A percentile compares a stretch with the other conserved stretches of the same genome.
Evolutionary conservation across 495 filamentous ascomycete species (phyloP).

Genomic region (Annulohypoxylon maeteangense): DNA sequence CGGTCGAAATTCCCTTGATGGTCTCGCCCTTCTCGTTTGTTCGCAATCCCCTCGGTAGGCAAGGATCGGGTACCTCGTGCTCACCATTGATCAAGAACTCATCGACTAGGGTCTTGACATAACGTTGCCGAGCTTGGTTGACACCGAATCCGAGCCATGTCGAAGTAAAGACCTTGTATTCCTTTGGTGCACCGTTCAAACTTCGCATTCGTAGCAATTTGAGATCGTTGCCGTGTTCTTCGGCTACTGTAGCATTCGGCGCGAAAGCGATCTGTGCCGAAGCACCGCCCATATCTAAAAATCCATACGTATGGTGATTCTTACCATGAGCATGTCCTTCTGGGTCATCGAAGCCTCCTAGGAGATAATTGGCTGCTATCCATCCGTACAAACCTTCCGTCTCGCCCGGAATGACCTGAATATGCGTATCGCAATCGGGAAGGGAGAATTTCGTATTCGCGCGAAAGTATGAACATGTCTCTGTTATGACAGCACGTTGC

Average conservation of each 20-base stretch:
- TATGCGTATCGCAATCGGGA: slow-evolving; percentile 88
- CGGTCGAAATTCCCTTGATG: slow-evolving; percentile 44
- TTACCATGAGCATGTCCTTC: slow-evolving; percentile 78
- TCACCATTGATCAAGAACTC: slow-evolving; percentile 62
- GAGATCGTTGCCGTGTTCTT: slow-evolving; percentile 90
- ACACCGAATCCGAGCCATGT: slow-evolving; percentile 98
- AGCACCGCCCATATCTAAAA: slow-evolving; percentile 97
- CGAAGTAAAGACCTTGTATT: slow-evolving; percentile 91
- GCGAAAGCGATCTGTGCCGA: slow-evolving; percentile 98
- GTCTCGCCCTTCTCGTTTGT: slow-evolving; percentile 71
- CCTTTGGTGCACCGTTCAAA: slow-evolving; percentile 76
- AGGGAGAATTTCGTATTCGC: slow-evolving; percentile 83
- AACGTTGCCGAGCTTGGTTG: slow-evolving; percentile 86
- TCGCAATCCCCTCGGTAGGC: slow-evolving; percentile 80
- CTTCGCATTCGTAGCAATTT: slow-evolving; percentile 86
- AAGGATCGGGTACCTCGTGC: slow-evolving; percentile 87
- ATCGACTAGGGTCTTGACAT: slow-evolving; percentile 75
- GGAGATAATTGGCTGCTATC: slow-evolving; percentile 96
- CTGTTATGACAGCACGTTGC: slow-evolving; percentile 73
- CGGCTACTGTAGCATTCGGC: slow-evolving; percentile 89
- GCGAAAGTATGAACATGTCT: slow-evolving; percentile 86
- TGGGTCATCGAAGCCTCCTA: slow-evolving; percentile 92
- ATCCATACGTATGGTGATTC: slow-evolving; percentile 94
- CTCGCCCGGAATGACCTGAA: slow-evolving; percentile 96
- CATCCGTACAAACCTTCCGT: slow-evolving; percentile 98